These are phyloP conservation scores for Sporisorium reilianum DNA, from an alignment of 1,284 basidiomycete genomes.

Conservation along the genomic window DNA sequence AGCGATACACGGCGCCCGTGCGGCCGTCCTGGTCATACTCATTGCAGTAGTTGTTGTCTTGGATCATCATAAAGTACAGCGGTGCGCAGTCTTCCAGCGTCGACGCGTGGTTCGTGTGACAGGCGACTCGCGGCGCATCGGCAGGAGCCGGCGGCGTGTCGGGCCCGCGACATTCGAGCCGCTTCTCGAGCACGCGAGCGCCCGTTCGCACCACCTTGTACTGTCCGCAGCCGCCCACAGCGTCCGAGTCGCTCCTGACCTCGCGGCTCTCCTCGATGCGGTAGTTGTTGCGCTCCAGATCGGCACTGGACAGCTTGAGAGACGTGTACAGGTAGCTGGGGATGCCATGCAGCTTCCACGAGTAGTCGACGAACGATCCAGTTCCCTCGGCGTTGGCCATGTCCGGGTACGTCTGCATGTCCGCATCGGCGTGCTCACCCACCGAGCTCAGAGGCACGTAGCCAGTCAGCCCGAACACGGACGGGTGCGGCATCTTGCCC, in stretches of 20 bases:
- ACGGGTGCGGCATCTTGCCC: background rate
- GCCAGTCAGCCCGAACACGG: slow-evolving; percentile 2
- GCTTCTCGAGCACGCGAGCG: background rate
- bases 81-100: slow-evolving; percentile 1
- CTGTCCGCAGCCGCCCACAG: background rate
- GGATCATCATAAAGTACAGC: background rate
- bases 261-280: background rate
- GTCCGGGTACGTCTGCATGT: background rate
- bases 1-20: background rate
- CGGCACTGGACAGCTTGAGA: background rate
- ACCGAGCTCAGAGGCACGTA: background rate
- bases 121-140: background rate
- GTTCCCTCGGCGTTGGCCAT: slow-evolving; percentile 3
- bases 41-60: background rate
- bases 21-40: background rate
- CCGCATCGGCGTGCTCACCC: background rate
- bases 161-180: background rate
- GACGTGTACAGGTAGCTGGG: slow-evolving; percentile 2
- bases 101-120: slow-evolving; percentile 1
- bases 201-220: background rate
- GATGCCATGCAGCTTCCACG: slow-evolving; percentile 9
- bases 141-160: background rate
- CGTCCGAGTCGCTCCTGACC: background rate
- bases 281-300: slow-evolving; percentile 5
- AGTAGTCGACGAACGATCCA: slow-evolving; percentile 1